These are phyloP conservation scores for Alopecurus myosuroides DNA, from an alignment of 176 grass and related monocot genomes.

Conservation along the genomic window DNA sequence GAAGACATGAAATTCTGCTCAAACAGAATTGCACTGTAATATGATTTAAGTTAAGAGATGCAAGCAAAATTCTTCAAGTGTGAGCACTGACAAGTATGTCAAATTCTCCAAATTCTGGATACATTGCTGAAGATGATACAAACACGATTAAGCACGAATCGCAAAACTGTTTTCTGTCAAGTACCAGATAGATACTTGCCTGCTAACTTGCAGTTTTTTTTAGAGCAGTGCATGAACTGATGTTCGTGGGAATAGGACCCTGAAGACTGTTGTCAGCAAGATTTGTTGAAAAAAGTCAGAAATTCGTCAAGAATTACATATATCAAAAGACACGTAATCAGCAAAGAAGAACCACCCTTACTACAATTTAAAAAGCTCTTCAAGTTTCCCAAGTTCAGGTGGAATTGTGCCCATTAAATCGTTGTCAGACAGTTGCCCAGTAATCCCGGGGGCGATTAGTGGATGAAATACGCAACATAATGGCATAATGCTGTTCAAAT, in stretches of 20 bases:
- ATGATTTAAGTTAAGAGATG: too few species aligned
- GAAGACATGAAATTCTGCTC: neutral
- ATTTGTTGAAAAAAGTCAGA: conserved; percentile 46
- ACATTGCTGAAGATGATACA: conserved; percentile 65
- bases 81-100: conserved; percentile 81
- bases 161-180: neutral
- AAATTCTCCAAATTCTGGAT: conserved; percentile 74
- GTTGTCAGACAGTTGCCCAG: conserved; percentile 95
- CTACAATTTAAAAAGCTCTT: conserved; percentile 98
- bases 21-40: neutral
- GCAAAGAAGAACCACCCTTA: neutral
- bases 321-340: neutral
- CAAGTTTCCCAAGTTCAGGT: conserved; percentile 90
- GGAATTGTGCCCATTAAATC: conserved; percentile 87
- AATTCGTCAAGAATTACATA: conserved; percentile 17
- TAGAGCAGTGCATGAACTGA: conserved; percentile 89
- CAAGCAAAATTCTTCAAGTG: neutral
- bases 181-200: neutral
- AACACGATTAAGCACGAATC: conserved; percentile 5
- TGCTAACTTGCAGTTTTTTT: conserved; percentile 91
- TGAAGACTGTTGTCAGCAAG: conserved; percentile 90
- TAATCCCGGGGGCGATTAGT: too few species aligned
- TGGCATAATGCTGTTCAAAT: too few species aligned
- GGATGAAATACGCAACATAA: too few species aligned
- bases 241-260: conserved; percentile 82